A percentile compares a stretch with the other conserved stretches of the same genome.
Conservation (phyloP, 371 early-diverging fungal species). For the Conidiobolus incongruus region DNA sequence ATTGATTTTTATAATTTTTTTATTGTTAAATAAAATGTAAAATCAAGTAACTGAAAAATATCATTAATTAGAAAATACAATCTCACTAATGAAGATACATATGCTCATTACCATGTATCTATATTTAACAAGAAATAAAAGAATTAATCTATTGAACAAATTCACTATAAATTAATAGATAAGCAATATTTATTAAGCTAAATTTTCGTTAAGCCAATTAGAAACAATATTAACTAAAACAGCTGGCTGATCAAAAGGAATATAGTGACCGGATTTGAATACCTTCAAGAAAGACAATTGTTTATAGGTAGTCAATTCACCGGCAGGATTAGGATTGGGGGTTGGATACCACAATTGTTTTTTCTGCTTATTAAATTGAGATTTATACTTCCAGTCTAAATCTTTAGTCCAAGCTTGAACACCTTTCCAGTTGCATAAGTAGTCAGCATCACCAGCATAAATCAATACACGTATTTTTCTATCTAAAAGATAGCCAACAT, state of each 20-base stretch:
- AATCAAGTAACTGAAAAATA: too few relatives aligned
- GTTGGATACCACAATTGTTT: slow-evolving; percentile 25
- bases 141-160: too few relatives aligned
- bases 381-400: slow-evolving; percentile 58
- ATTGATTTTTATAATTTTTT: too few relatives aligned
- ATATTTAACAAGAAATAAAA: too few relatives aligned
- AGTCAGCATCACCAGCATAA: too few relatives aligned
- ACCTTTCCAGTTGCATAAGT: slow-evolving; percentile 87
- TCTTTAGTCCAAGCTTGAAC: slow-evolving; percentile 76
- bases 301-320: slow-evolving; percentile 41
- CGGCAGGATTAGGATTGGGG: slow-evolving; percentile 20
- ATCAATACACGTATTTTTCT: slow-evolving; percentile 73
- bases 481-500: too few relatives aligned
- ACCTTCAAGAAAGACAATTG: slow-evolving; percentile 62
- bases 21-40: too few relatives aligned
- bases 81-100: too few relatives aligned
- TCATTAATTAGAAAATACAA: too few relatives aligned
- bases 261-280: slow-evolving; percentile 75
- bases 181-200: too few relatives aligned
- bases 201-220: slow-evolving; percentile 20
- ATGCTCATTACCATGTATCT: too few relatives aligned
- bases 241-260: slow-evolving; percentile 39
- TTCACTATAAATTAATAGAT: too few relatives aligned
- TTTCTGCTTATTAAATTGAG: slow-evolving; percentile 32
- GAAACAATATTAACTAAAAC: slow-evolving; percentile 25